A percentile compares a stretch with the other conserved stretches of the same genome.
These are phyloP conservation scores for Leucocoprinus sp. DNA, from an alignment of 768 basidiomycete species.

Conservation along the genomic window DNA sequence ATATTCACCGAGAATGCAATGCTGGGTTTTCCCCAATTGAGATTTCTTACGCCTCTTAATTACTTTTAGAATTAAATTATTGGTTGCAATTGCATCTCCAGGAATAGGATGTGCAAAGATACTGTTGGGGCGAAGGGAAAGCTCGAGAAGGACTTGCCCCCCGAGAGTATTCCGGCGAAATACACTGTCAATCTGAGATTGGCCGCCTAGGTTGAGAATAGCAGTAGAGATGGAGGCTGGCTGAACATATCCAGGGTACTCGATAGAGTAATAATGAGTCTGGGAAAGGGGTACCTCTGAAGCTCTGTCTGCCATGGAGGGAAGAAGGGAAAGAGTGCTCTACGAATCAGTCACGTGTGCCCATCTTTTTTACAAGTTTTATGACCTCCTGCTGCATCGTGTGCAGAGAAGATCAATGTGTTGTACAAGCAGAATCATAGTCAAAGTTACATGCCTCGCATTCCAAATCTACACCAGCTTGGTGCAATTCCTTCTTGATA, in stretches of 20 bases:
- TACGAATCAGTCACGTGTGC: slow-evolving; percentile 4
- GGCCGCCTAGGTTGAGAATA: slow-evolving; percentile 61
- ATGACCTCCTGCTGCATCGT: slow-evolving; percentile 38
- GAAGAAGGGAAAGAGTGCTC: background rate
- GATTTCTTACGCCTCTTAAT: slow-evolving; percentile 58
- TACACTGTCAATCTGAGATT: slow-evolving; percentile 59
- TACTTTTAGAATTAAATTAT: slow-evolving; percentile 83
- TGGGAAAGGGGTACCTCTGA: slow-evolving; percentile 41
- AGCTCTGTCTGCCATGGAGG: slow-evolving; percentile 15
- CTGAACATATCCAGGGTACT: slow-evolving; percentile 84
- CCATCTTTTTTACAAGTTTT: slow-evolving; percentile 8
- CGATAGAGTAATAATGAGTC: slow-evolving; percentile 67
- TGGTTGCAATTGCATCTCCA: slow-evolving; percentile 69
- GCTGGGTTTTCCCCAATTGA: slow-evolving; percentile 17
- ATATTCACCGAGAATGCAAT: slow-evolving; percentile 55
- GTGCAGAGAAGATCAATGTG: slow-evolving; percentile 20
- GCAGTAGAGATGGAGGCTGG: slow-evolving; percentile 53
- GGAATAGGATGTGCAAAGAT: slow-evolving; percentile 79
- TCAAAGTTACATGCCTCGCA: slow-evolving; percentile 36
- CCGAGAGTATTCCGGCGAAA: slow-evolving; percentile 66
- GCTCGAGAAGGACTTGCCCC: slow-evolving; percentile 62
- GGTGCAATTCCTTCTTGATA: slow-evolving; percentile 42
- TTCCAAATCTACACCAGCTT: slow-evolving; percentile 51
- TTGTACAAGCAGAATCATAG: background rate
- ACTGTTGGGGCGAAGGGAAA: slow-evolving; percentile 65